Evolutionary conservation across 202 grass and related monocot genomes (phyloP).

Genomic region (Schoenoplectus triqueter): DNA sequence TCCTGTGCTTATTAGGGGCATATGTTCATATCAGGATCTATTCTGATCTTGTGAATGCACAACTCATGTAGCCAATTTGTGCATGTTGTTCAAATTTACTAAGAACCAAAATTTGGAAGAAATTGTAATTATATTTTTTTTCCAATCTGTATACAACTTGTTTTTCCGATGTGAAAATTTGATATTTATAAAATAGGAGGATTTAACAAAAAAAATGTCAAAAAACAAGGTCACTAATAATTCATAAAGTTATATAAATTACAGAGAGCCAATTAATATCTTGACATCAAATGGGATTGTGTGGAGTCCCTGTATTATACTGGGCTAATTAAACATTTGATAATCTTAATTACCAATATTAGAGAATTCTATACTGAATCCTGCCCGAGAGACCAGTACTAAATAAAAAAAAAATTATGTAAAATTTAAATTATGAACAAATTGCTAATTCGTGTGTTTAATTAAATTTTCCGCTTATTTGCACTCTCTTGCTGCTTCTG

Average conservation of each 20-base stretch:
- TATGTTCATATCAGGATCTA: not conserved
- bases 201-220: not conserved
- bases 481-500: slow-evolving; percentile 87
- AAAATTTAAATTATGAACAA: not conserved
- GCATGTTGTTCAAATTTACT: not conserved
- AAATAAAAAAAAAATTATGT: not conserved
- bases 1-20: not conserved
- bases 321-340: no score
- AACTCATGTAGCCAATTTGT: not conserved
- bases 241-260: not conserved
- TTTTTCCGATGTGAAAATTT: not conserved
- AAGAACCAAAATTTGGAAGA: not conserved
- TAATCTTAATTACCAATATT: no score
- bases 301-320: no score
- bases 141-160: not conserved
- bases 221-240: not conserved
- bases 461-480: slow-evolving; percentile 63
- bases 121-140: not conserved
- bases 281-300: no score
- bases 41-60: not conserved
- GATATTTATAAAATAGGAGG: not conserved
- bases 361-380: not conserved
- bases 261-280: not conserved
- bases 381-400: not conserved
- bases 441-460: not conserved